Conservation (phyloP, 441 rosid species). For the Croton setiger region DNA sequence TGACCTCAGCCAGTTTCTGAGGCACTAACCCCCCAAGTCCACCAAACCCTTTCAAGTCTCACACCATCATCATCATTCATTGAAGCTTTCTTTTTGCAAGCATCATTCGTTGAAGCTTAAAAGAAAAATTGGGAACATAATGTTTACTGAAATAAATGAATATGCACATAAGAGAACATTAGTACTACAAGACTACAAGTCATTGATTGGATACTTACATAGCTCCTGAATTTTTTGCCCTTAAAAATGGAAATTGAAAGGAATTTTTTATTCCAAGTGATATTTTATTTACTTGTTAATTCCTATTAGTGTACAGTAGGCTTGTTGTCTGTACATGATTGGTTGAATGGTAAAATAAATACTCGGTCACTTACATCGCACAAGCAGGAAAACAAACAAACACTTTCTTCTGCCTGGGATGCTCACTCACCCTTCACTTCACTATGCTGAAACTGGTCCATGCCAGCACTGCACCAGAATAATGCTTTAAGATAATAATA, state of each 20-base stretch:
- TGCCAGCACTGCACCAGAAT: not conserved
- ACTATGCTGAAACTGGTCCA: constrained; percentile 16
- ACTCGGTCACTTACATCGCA: constrained; percentile 28
- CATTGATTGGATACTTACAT: not conserved
- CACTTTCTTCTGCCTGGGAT: constrained; percentile 36
- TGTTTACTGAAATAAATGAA: not conserved
- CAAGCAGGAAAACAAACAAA: constrained; percentile 30
- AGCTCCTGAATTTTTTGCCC: not conserved
- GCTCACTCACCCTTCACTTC: constrained; percentile 21
- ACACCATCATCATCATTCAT: not conserved
- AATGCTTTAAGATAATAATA: not conserved
- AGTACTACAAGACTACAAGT: not conserved
- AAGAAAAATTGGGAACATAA: not conserved
- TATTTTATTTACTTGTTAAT: constrained; percentile 27
- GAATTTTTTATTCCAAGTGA: constrained; percentile 24
- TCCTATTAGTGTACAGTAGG: constrained; percentile 21
- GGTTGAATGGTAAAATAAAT: constrained; percentile 4
- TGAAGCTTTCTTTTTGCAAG: too few relatives aligned
- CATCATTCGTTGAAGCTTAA: not conserved
- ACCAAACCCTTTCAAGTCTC: not conserved
- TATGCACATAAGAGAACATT: too few relatives aligned
- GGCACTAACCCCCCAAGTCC: not conserved
- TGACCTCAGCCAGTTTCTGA: not conserved
- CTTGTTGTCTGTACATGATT: constrained; percentile 41
- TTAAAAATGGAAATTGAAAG: not conserved